Base-by-base conservation (phyloP, 768 basidiomycete genomes). In the Tulasnella sp. region DNA sequence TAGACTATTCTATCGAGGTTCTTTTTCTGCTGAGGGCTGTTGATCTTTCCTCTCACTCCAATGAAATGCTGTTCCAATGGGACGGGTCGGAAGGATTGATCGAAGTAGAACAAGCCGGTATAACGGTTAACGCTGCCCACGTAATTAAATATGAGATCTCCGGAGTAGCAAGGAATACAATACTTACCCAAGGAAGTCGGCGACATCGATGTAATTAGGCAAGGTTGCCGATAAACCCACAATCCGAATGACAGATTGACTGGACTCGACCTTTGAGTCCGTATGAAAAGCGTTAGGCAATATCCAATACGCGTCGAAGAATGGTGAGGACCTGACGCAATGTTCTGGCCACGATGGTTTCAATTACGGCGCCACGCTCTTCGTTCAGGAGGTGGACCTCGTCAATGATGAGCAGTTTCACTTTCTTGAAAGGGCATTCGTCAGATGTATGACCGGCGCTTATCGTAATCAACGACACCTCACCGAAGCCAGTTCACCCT, bases 11-110 rank as follows among this genome's bases (percentile, higher is more conserved):
- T 86, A 83, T 99, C 98, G 74, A 99, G 87, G 81, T 96, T 97
- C 82, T 90, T 92, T 81, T 90, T 90, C n/a, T 91, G 91, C 32
- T 87, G 87, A 1, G 84, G 81, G 81, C 92, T 93, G 73, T 92
- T 90, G 0, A 93, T 86, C 84, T 98, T 99, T 11, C 98, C 98
- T 82, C 90, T 91, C 55, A 98, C 89, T 2, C 97, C 98, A 76
- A 99, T 86, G 84, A 98, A 99, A 84, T 98, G 98, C 82, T 99
- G 98, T 82, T 99, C 96, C 42, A 99, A 88, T 6, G 98, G 98
- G 69, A 99, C 90, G 0, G 98, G 98, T 37, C 98, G 87, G 86
- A 99, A 99, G 0, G 96, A 98, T 2, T 96, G 92, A 84, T 99
- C 98, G 81, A 99, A 99, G 86, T 92, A 99, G 86, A 99, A 99